Conservation (phyloP, 2,329 filamentous ascomycete species). For the Periconia macrospinosa region DNA sequence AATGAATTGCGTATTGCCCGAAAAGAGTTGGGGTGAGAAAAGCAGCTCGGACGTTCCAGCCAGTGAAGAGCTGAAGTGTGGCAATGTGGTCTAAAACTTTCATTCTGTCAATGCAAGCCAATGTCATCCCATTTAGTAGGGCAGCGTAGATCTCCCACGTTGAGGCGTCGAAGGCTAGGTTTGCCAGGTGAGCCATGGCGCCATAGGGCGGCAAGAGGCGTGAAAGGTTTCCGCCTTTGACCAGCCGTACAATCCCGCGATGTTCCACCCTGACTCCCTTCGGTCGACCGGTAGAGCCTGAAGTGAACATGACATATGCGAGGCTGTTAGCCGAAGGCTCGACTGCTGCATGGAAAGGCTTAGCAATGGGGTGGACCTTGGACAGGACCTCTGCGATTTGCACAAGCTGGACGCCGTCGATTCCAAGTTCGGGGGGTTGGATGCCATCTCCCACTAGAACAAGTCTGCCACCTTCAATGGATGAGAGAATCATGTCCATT, state of each 20-base stretch:
- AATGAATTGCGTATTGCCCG: not conserved
- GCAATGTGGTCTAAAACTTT: slow-evolving; percentile 33
- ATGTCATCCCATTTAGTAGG: slow-evolving; percentile 48
- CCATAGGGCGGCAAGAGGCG: slow-evolving; percentile 9
- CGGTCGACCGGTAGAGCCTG: slow-evolving; percentile 45
- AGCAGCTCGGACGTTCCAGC: slow-evolving; percentile 46
- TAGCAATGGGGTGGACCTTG: slow-evolving; percentile 14
- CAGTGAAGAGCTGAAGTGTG: too few relatives aligned
- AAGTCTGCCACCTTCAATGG: slow-evolving; percentile 49
- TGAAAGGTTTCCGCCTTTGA: slow-evolving; percentile 29
- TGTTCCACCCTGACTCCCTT: slow-evolving; percentile 66
- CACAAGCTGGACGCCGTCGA: slow-evolving; percentile 32
- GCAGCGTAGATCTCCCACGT: slow-evolving; percentile 56
- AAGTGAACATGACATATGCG: slow-evolving; percentile 63
- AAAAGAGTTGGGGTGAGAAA: slow-evolving; percentile 9
- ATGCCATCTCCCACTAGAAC: slow-evolving; percentile 24
- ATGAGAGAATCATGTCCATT: slow-evolving; percentile 33
- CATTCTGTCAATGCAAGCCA: slow-evolving; percentile 40
- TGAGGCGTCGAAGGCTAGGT: slow-evolving; percentile 49
- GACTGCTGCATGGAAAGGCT: slow-evolving; percentile 18
- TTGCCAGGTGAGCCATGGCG: slow-evolving; percentile 45
- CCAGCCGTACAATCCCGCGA: slow-evolving; percentile 45
- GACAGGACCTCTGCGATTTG: slow-evolving; percentile 54
- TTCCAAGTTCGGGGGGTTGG: slow-evolving; percentile 27
- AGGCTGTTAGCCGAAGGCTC: slow-evolving; percentile 28